Conservation (phyloP, 2,329 filamentous ascomycete genomes). For the Fusarium denticulatum region DNA sequence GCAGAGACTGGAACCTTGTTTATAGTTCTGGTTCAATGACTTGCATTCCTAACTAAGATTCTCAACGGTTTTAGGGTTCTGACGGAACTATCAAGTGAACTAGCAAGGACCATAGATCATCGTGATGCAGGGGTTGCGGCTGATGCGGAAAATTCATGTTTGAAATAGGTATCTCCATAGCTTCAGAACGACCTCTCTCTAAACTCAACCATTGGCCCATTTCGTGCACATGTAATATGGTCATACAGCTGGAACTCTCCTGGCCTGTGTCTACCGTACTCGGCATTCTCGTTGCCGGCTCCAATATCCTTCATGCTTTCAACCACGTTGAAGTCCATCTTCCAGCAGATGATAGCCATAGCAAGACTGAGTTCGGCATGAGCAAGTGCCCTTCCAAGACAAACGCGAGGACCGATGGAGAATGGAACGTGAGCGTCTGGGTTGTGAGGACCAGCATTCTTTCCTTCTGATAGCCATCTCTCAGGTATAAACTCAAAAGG, state of each 20-base stretch:
- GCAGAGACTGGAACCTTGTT: not conserved
- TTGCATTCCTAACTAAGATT: not conserved
- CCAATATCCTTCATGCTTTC: not conserved
- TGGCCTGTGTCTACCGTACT: not conserved
- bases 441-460: not conserved
- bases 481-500: not conserved
- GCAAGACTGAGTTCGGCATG: not conserved
- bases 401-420: not conserved
- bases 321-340: not conserved
- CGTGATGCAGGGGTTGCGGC: not conserved
- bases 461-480: not conserved
- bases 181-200: not conserved
- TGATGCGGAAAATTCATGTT: not conserved
- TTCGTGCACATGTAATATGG: not conserved
- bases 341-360: not conserved
- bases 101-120: not conserved
- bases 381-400: not conserved
- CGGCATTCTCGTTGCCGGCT: not conserved
- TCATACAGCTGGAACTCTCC: constrained; percentile 1
- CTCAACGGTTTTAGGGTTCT: not conserved
- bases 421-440: not conserved
- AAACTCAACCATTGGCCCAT: not conserved
- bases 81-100: not conserved
- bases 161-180: not conserved
- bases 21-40: not conserved